phyloP scores from a whole-genome alignment of 2,329 filamentous ascomycete genomes.

The Penicillium sp. region DNA sequence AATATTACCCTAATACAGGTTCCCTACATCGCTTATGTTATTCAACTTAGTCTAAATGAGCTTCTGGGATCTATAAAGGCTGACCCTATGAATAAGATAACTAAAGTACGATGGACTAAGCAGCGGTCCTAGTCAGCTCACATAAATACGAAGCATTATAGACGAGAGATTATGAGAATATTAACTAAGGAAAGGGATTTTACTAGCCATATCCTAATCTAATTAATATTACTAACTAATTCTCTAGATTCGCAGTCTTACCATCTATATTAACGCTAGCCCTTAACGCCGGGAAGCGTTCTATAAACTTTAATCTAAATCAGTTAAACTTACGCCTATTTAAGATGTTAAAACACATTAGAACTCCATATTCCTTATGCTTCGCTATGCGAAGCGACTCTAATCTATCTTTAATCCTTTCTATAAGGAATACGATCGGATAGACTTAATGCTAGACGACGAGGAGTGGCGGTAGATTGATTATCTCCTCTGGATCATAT shows the following conservation, averaged over 20 bases:
- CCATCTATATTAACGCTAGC: conserved; percentile 7
- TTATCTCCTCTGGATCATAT: no score
- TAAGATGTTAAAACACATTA: conserved; percentile 11
- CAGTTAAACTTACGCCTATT: conserved; percentile 9
- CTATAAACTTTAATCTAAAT: background rate
- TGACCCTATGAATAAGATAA: conserved; percentile 3
- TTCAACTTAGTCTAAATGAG: conserved; percentile 7
- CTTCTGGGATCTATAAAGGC: conserved; percentile 8
- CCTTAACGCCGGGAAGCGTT: conserved; percentile 7
- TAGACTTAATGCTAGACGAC: no score
- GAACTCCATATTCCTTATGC: conserved; percentile 16
- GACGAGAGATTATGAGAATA: conserved; percentile 3
- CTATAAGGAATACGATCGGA: no score
- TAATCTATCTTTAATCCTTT: no score
- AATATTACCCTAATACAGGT: background rate
- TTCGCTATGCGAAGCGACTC: background rate
- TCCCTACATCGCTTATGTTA: conserved; percentile 8
- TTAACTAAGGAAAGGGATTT: conserved; percentile 7
- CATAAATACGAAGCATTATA: background rate
- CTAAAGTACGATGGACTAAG: background rate
- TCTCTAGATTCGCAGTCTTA: conserved; percentile 1
- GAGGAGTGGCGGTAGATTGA: no score
- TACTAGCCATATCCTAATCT: no score
- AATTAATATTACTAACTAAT: no score
- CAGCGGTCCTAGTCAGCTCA: background rate